Evolutionary conservation across 805 yeast species (phyloP), one percentile per base, ranked within the genome.

Genomic region (Hanseniaspora vineae): DNA sequence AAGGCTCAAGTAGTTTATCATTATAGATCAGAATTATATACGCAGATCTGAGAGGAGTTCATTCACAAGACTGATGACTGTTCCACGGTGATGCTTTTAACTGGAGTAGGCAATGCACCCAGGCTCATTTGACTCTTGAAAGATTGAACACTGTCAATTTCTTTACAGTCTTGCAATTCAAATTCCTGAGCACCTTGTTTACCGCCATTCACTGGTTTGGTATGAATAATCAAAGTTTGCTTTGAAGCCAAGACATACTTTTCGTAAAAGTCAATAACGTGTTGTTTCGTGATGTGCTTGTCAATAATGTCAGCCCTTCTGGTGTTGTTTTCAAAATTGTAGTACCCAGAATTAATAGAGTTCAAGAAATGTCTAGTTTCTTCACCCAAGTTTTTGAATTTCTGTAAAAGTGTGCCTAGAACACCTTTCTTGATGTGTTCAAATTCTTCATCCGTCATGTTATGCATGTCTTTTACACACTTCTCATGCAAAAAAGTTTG

Each of bases 301-400:
- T 73, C 71, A 47, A 87, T 70, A 3, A 75, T 51, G 42, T 71
- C 70, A 6, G 84, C 87, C 50, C 80, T 81, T 43, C 68, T 65
- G 37, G 69, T 75, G 49, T 77, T 70, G 47, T 75, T 71, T 35
- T 70, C 64, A 65, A 87, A 90, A 60, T 90, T 86, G 58, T 83
- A 89, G 63, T 70, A 83, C 6, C 96, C 96, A 49, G 77, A 71
- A 31, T 77, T 75, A 49, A 92, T 82, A 13, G 77, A 71, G 47
- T 73, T 69, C 76, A 87, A 79, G 61, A 76, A 81, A 55, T 80
- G 68, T 10, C 67, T 58, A 44, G 77, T 71, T 64, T 92, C 97
- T 60, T 90, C 96, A 47, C 69, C 67, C 65, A 89, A 69, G 55
- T 87, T 88, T 65, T 85, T 86, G 56, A 76, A 70, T 55, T 83